Conservation (phyloP, 176 grass and related monocot genomes). For the Oryza coarctata region DNA sequence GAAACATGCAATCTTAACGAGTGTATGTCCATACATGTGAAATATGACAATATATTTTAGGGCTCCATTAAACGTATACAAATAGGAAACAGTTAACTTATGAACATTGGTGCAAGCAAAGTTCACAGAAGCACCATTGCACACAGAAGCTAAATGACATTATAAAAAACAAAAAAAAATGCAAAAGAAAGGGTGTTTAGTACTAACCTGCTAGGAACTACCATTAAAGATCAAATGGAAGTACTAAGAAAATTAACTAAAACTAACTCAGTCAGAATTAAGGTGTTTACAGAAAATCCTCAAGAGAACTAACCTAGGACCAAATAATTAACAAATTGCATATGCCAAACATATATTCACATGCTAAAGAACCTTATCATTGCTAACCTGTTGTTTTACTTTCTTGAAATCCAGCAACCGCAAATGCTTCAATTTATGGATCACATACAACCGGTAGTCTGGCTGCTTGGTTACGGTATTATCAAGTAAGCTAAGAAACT, state of each 20-base stretch:
- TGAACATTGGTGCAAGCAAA: background rate
- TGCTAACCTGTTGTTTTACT: constrained; percentile 94
- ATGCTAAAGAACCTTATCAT: background rate
- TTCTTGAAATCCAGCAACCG: constrained; percentile 91
- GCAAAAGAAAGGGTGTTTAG: background rate
- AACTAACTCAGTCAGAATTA: background rate
- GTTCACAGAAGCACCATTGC: background rate
- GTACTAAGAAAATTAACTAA: background rate
- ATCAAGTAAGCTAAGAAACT: constrained; percentile 94
- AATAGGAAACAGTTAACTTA: background rate
- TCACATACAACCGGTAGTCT: constrained; percentile 92
- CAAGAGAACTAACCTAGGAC: constrained; percentile 10
- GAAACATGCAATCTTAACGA: background rate
- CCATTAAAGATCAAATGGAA: background rate
- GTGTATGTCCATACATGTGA: background rate
- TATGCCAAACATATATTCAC: background rate
- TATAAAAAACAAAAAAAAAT: constrained; percentile 18
- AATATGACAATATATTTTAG: background rate
- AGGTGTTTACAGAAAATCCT: background rate
- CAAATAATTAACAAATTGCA: constrained; percentile 6
- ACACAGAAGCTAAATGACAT: background rate
- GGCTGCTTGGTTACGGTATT: constrained; percentile 95
- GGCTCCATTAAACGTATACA: background rate
- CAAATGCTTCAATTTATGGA: constrained; percentile 89
- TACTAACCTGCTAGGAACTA: background rate